These are phyloP conservation scores for Yamadazyma sp. DNA, from an alignment of 805 yeast species.

Conservation along the genomic window DNA sequence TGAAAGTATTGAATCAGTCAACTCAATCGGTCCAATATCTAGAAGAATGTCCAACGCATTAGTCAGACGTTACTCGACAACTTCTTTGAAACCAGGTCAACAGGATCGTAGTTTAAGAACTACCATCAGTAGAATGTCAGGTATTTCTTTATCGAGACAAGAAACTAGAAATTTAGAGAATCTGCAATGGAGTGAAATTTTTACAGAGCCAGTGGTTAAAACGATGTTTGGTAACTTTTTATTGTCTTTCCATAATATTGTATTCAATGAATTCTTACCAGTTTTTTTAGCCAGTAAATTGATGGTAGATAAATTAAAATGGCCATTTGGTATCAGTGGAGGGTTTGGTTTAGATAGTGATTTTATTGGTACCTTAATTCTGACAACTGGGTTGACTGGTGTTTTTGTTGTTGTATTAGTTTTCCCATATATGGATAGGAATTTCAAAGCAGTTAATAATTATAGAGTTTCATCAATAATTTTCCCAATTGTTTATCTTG, in stretches of 20 bases:
- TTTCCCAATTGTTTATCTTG: slow-evolving; percentile 44
- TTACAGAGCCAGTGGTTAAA: slow-evolving; percentile 29
- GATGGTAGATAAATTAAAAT: slow-evolving; percentile 21
- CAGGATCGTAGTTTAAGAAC: slow-evolving; percentile 3
- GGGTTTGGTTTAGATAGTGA: slow-evolving; percentile 33
- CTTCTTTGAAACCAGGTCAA: slow-evolving; percentile 6
- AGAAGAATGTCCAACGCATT: slow-evolving; percentile 20
- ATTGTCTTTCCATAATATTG: slow-evolving; percentile 29
- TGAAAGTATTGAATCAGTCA: slow-evolving; percentile 5
- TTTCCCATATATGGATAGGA: slow-evolving; percentile 33
- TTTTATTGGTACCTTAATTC: slow-evolving; percentile 33
- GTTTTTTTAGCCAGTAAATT: slow-evolving; percentile 33
- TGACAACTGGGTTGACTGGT: slow-evolving; percentile 36
- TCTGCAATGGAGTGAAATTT: slow-evolving; percentile 14
- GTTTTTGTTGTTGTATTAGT: slow-evolving; percentile 41
- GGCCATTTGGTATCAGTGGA: slow-evolving; percentile 35
- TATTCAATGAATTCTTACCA: slow-evolving; percentile 36
- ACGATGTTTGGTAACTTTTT: slow-evolving; percentile 33
- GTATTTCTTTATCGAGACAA: slow-evolving; percentile 7
- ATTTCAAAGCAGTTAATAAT: slow-evolving; percentile 41
- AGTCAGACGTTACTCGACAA: slow-evolving; percentile 17
- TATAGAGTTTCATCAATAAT: slow-evolving; percentile 37
- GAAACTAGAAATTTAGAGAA: slow-evolving; percentile 12
- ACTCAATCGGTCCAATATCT: slow-evolving; percentile 8
- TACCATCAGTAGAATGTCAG: slow-evolving; percentile 13